phyloP scores from a whole-genome alignment of 768 basidiomycete genomes.

The Rhizopogon roseolus region DNA sequence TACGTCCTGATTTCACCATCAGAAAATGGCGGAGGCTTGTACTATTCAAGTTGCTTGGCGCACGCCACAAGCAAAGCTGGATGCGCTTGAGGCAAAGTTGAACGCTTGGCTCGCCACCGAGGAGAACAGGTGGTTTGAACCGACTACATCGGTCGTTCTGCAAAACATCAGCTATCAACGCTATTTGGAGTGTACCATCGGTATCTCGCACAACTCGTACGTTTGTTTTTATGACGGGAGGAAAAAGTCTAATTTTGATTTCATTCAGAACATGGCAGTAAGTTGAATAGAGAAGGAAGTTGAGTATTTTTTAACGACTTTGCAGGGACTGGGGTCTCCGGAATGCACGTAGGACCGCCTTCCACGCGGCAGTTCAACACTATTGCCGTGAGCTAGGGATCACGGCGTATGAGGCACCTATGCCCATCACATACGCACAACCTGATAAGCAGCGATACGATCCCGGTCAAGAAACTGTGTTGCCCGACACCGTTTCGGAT shows the following conservation, averaged over 20 bases:
- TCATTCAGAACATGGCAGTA: slow-evolving; percentile 28
- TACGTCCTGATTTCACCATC: slow-evolving; percentile 8
- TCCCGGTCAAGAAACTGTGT: not conserved
- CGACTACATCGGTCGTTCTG: slow-evolving; percentile 57
- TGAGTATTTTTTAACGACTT: slow-evolving; percentile 4
- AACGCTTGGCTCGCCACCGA: slow-evolving; percentile 78
- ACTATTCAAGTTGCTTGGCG: slow-evolving; percentile 74
- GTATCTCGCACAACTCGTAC: slow-evolving; percentile 50
- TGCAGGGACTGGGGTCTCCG: slow-evolving; percentile 57
- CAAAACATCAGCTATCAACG: slow-evolving; percentile 65
- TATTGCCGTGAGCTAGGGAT: slow-evolving; percentile 71
- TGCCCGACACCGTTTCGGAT: slow-evolving; percentile 32
- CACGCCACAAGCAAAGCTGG: slow-evolving; percentile 68
- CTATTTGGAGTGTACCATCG: slow-evolving; percentile 64
- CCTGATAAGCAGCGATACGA: slow-evolving; percentile 10
- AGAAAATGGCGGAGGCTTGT: slow-evolving; percentile 66
- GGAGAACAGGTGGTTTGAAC: slow-evolving; percentile 75
- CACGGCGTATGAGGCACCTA: slow-evolving; percentile 49
- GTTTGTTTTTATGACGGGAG: slow-evolving; percentile 11
- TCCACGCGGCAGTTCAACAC: slow-evolving; percentile 72
- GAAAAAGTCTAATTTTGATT: slow-evolving; percentile 2
- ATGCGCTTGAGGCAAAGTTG: slow-evolving; percentile 58
- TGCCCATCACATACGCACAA: slow-evolving; percentile 51
- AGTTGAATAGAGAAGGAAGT: slow-evolving; percentile 7
- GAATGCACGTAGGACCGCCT: slow-evolving; percentile 62